Conservation (phyloP, 2,329 filamentous ascomycete genomes). For the Ceratocystis cubensis region DNA sequence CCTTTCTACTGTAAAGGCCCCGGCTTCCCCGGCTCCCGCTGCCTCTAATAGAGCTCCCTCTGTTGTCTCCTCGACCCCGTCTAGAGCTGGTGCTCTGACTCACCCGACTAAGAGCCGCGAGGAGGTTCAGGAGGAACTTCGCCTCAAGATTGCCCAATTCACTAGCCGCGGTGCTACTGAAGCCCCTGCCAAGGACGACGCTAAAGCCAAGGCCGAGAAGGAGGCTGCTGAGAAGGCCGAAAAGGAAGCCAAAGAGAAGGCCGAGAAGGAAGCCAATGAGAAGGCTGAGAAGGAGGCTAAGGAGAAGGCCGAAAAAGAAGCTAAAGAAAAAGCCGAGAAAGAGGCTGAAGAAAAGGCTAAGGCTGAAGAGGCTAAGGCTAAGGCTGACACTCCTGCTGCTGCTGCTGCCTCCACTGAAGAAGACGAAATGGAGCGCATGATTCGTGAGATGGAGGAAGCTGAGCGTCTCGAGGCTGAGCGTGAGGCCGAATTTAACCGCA, state of each 20-base stretch:
- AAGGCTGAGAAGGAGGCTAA: conserved; percentile 30
- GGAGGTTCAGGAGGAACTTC: conserved; percentile 72
- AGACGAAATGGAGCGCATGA: conserved; percentile 47
- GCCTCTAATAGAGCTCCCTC: conserved; percentile 53
- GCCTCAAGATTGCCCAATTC: conserved; percentile 61
- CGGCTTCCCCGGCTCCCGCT: conserved; percentile 44
- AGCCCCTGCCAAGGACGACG: conserved; percentile 24
- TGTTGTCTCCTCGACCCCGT: conserved; percentile 62
- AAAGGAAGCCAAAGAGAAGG: conserved; percentile 28
- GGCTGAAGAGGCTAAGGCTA: conserved; percentile 25
- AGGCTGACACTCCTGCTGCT: conserved; percentile 24
- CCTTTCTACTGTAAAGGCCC: conserved; percentile 47
- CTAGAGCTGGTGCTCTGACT: conserved; percentile 55
- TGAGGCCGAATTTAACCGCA: conserved; percentile 38
- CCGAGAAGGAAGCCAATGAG: conserved; percentile 29
- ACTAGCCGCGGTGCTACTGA: conserved; percentile 26
- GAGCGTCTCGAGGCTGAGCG: conserved; percentile 33
- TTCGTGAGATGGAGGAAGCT: conserved; percentile 49
- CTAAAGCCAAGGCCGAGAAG: conserved; percentile 25
- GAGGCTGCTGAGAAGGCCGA: conserved; percentile 27
- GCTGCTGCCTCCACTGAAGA: conserved; percentile 31
- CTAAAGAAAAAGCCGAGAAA: conserved; percentile 23
- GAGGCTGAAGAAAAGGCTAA: conserved; percentile 26
- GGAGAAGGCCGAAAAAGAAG: conserved; percentile 25
- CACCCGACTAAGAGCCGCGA: conserved; percentile 64